Evolutionary conservation across 805 yeast species (phyloP).

Genomic region (Candida piceae): DNA sequence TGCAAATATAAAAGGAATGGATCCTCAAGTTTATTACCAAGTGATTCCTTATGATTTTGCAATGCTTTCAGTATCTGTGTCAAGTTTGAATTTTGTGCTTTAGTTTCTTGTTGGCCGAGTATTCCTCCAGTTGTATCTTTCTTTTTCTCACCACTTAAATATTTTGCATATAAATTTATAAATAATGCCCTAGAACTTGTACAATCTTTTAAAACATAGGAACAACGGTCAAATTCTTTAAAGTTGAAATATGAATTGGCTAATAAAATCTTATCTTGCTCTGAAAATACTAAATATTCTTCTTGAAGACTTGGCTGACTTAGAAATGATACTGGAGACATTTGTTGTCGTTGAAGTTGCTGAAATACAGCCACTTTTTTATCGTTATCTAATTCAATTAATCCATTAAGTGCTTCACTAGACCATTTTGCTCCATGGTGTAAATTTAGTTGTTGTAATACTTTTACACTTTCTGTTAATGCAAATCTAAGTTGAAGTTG

Average conservation of each 20-base stretch:
- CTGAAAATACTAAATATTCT: slow-evolving; percentile 27
- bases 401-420: slow-evolving; percentile 72
- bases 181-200: slow-evolving; percentile 51
- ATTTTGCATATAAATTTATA: slow-evolving; percentile 61
- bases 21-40: slow-evolving; percentile 24
- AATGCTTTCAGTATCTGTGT: slow-evolving; percentile 38
- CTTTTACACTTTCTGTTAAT: slow-evolving; percentile 36
- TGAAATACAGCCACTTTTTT: slow-evolving; percentile 18
- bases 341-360: slow-evolving; percentile 10
- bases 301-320: slow-evolving; percentile 13
- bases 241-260: slow-evolving; percentile 75
- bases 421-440: slow-evolving; percentile 78
- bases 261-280: slow-evolving; percentile 44
- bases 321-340: slow-evolving; percentile 8
- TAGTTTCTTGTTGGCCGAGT: slow-evolving; percentile 38
- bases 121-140: slow-evolving; percentile 66
- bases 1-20: slow-evolving; percentile 68
- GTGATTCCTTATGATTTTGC: slow-evolving; percentile 25
- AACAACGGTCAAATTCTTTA: slow-evolving; percentile 80
- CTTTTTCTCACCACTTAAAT: slow-evolving; percentile 72
- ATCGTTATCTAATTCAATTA: slow-evolving; percentile 26
- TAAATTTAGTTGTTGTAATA: slow-evolving; percentile 53
- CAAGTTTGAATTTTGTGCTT: slow-evolving; percentile 26
- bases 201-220: slow-evolving; percentile 49
- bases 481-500: slow-evolving; percentile 22